A percentile compares a stretch with the other conserved stretches of the same genome.
Evolutionary conservation across 2,329 filamentous ascomycete genomes (phyloP).

Genomic region (Pestalotiopsis sp.): DNA sequence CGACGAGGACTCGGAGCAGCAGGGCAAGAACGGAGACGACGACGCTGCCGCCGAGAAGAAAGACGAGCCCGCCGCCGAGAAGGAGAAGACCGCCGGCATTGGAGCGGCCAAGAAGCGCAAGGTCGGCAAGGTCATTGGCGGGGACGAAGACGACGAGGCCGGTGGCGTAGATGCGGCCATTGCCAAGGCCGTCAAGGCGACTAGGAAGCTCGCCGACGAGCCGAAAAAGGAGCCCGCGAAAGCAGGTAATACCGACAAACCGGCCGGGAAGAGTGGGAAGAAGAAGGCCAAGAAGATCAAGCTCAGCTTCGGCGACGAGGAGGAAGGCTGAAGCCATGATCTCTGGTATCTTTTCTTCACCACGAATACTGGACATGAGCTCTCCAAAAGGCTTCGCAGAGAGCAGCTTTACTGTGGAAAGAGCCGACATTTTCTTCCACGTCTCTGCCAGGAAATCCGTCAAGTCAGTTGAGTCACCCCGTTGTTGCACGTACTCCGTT

Average conservation of each 20-base stretch:
- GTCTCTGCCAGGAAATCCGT: too few relatives aligned
- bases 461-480: too few relatives aligned
- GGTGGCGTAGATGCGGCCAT: constrained; percentile 13
- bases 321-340: constrained; percentile 46
- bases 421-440: too few relatives aligned
- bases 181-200: constrained; percentile 19
- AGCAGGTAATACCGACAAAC: constrained; percentile 16
- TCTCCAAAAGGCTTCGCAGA: too few relatives aligned
- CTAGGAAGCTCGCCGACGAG: constrained; percentile 24
- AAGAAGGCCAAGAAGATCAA: constrained; percentile 68
- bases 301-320: constrained; percentile 67
- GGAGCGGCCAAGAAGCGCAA: constrained; percentile 58
- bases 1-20: constrained; percentile 31
- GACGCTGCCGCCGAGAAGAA: constrained; percentile 20
- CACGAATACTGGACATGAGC: too few relatives aligned
- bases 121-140: constrained; percentile 51
- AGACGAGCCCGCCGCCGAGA: constrained; percentile 15
- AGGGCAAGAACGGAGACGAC: constrained; percentile 31
- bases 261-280: constrained; percentile 35
- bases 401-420: too few relatives aligned
- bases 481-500: too few relatives aligned
- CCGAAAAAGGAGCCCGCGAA: constrained; percentile 24
- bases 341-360: not conserved
- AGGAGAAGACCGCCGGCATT: constrained; percentile 38
- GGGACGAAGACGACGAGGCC: constrained; percentile 30